These are phyloP conservation scores for Boletales sp. DNA, from an alignment of 768 basidiomycete genomes.

Conservation along the genomic window DNA sequence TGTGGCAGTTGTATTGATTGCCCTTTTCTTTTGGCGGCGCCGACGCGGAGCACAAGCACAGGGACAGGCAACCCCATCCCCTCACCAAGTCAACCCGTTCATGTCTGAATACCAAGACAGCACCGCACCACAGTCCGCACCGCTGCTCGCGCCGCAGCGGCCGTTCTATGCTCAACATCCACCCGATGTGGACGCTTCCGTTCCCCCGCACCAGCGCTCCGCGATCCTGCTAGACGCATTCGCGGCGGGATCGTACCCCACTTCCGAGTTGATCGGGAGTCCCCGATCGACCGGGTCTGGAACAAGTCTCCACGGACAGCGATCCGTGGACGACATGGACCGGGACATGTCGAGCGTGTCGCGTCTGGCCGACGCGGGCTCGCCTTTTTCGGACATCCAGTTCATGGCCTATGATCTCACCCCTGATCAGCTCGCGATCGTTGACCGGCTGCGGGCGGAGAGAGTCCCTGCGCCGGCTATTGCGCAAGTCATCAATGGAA, in stretches of 20 bases:
- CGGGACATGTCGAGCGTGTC: too few relatives aligned
- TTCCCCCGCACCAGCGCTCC: conserved; percentile 10
- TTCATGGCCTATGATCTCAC: too few relatives aligned
- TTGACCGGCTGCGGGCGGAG: conserved; percentile 8
- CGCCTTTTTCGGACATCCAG: too few relatives aligned
- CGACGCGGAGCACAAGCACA: conserved; percentile 1
- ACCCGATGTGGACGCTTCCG: background rate
- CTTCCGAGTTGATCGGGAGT: background rate
- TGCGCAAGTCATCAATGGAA: background rate
- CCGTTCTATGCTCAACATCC: too few relatives aligned
- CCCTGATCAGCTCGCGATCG: conserved; percentile 7
- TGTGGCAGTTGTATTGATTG: background rate
- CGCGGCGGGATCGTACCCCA: background rate
- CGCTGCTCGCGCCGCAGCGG: background rate
- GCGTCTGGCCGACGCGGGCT: too few relatives aligned
- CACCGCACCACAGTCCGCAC: background rate
- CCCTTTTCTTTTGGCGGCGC: conserved; percentile 3
- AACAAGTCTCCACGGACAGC: too few relatives aligned
- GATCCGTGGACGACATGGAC: too few relatives aligned
- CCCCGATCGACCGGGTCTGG: conserved; percentile 1
- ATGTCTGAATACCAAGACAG: background rate
- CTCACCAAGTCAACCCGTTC: background rate
- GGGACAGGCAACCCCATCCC: too few relatives aligned
- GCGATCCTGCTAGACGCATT: conserved; percentile 14
- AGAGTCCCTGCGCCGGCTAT: conserved; percentile 15